Conservation (phyloP, 768 basidiomycete genomes). For the Suillus sp. region DNA sequence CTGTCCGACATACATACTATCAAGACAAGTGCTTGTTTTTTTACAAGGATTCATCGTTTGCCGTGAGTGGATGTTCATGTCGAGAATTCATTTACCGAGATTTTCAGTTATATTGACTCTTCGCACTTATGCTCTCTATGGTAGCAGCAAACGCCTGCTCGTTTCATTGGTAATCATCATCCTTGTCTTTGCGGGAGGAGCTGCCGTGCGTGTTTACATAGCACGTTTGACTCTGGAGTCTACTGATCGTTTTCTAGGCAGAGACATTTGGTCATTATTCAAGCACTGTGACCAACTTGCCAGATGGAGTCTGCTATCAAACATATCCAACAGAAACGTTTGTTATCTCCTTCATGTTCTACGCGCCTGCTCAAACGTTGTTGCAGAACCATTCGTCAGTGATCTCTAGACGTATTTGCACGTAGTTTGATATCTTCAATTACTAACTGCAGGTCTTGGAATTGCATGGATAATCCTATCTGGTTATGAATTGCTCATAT, state of each 20-base stretch:
- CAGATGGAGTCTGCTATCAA: not conserved
- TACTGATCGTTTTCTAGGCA: not conserved
- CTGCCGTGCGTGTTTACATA: not conserved
- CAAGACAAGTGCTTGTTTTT: not conserved
- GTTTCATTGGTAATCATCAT: not conserved
- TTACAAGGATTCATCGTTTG: not conserved
- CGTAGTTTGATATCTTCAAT: not conserved
- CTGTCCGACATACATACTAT: not conserved
- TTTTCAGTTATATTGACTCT: slow-evolving; percentile 1
- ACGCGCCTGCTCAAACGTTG: not conserved
- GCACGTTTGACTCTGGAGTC: not conserved
- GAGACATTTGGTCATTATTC: not conserved
- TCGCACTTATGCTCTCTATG: not conserved
- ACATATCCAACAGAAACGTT: not conserved
- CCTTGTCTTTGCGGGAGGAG: not conserved
- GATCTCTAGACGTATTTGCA: not conserved
- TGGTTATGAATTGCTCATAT: not conserved
- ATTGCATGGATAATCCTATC: not conserved
- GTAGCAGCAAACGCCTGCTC: not conserved
- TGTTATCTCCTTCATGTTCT: not conserved
- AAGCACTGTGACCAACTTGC: not conserved
- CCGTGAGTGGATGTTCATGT: not conserved
- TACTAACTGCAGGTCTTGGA: not conserved
- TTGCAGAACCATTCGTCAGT: not conserved
- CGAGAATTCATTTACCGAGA: not conserved